Percentiles rank a stretch among this genome's conserved stretches.
These are phyloP conservation scores for Phytophthora palmivora DNA, from an alignment of 352 stramenopile species.

Conservation along the genomic window DNA sequence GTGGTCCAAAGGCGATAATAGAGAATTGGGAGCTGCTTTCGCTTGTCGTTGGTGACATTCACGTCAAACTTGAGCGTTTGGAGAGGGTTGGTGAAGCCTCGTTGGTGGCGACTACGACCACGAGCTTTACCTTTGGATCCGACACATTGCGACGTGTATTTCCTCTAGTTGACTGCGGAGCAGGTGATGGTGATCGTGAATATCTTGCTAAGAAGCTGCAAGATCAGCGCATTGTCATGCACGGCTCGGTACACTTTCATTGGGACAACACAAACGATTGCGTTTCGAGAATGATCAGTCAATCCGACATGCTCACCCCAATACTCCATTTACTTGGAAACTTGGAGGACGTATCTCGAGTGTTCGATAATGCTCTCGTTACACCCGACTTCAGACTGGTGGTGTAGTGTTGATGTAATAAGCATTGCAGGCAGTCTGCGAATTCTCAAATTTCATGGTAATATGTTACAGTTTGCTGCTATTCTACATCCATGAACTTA, in stretches of 20 bases:
- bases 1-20: neutral
- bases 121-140: slow-evolving; percentile 5
- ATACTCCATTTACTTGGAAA: slow-evolving; percentile 9
- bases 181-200: neutral
- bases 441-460: neutral
- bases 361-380: slow-evolving; percentile 6
- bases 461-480: slow-evolving; percentile 17
- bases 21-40: slow-evolving; percentile 8
- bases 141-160: slow-evolving; percentile 5
- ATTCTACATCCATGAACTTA: slow-evolving; percentile 12
- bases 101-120: slow-evolving; percentile 12
- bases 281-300: slow-evolving; percentile 2
- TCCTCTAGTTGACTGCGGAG: neutral
- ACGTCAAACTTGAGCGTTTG: slow-evolving; percentile 11
- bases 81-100: neutral
- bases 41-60: neutral
- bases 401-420: neutral
- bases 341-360: slow-evolving; percentile 5
- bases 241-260: slow-evolving; percentile 12
- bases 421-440: too few species aligned
- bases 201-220: slow-evolving; percentile 3
- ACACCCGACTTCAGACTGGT: slow-evolving; percentile 10
- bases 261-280: slow-evolving; percentile 1
- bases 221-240: slow-evolving; percentile 5
- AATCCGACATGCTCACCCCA: slow-evolving; percentile 16